A percentile compares a stretch with the other conserved stretches of the same genome.
Conservation (phyloP, 2,329 filamentous ascomycete genomes). For the Diatrype stigma region DNA sequence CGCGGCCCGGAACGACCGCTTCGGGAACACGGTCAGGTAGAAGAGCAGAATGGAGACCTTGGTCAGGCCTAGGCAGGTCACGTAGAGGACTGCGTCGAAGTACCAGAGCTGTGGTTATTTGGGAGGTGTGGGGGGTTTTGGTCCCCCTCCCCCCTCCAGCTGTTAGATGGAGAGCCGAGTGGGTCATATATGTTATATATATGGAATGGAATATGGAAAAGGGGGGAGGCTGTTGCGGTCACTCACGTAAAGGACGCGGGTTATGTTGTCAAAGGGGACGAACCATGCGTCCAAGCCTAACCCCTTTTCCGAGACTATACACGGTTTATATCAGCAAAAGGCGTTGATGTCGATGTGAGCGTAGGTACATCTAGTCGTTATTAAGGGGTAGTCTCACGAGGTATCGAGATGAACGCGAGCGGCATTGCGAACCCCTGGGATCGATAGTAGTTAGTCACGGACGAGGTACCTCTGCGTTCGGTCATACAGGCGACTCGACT, state of each 20-base stretch:
- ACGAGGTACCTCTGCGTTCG: too few species aligned
- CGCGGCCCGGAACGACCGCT: constrained; percentile 5
- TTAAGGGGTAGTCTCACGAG: constrained; percentile 2
- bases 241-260: constrained; percentile 28
- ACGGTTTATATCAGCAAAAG: neutral
- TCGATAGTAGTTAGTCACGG: too few species aligned
- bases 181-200: neutral
- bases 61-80: constrained; percentile 12
- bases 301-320: constrained; percentile 29
- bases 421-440: constrained; percentile 5
- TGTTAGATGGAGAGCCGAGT: too few species aligned
- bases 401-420: constrained; percentile 7
- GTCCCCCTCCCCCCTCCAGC: too few species aligned
- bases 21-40: constrained; percentile 20
- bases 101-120: constrained; percentile 9
- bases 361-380: too few species aligned
- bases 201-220: neutral
- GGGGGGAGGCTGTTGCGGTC: too few species aligned
- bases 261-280: constrained; percentile 32
- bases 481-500: too few species aligned
- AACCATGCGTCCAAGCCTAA: constrained; percentile 37
- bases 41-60: constrained; percentile 24
- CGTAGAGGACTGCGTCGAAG: constrained; percentile 16
- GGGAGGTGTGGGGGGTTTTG: too few species aligned
- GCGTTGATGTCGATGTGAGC: too few species aligned